Evolutionary conservation across 345 rosid species (phyloP), one percentile per base, ranked within the genome.

Genomic region (Salix exigua): DNA sequence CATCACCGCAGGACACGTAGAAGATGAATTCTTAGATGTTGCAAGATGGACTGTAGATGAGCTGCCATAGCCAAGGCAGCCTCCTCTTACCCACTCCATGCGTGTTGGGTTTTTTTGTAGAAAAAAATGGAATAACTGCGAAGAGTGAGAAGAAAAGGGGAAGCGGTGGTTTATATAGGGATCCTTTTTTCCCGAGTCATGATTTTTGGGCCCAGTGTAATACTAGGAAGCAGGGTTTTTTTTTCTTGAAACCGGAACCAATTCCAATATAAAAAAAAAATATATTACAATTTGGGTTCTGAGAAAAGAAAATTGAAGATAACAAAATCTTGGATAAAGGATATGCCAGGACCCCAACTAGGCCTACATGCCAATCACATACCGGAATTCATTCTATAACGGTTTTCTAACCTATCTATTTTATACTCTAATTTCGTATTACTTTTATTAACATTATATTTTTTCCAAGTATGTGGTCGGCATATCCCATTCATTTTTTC

Each of bases 61-160:
- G 37, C 83, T 71, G 7, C 86, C 86, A 53, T 23, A 66, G 26
- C 83, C 86, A n/a, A 83, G 68, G 10, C 55, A 23, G 2, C 79
- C 79, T 6, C 80, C 86, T 13, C 86, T 79, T 68, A 83, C 74
- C 82, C 83, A 83, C 70, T 80, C 86, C 81, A 83, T 77, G n/a
- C 7, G 3, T 14, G 17, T 7, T n/a, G 25, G 19, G 71, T n/a
- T 8, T 61, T 40, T 0, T 35, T 35, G 1, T 0, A 35, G 37
- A 35, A 5, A 38, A 42, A 42, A 42, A 28, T 73, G n/a, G 18
- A 19, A 44, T 21, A 74, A 19, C 11, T 28, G 25, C 23, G 28
- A 9, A 10, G 63, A 6, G 25, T 8, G 58, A 19, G 37, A 25
- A 25, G 12, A 21, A 23, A 35, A 4, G 23, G 16, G 23, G 3